phyloP scores from a whole-genome alignment of 2,329 filamentous ascomycete species.

The Talaromyces sp. region DNA sequence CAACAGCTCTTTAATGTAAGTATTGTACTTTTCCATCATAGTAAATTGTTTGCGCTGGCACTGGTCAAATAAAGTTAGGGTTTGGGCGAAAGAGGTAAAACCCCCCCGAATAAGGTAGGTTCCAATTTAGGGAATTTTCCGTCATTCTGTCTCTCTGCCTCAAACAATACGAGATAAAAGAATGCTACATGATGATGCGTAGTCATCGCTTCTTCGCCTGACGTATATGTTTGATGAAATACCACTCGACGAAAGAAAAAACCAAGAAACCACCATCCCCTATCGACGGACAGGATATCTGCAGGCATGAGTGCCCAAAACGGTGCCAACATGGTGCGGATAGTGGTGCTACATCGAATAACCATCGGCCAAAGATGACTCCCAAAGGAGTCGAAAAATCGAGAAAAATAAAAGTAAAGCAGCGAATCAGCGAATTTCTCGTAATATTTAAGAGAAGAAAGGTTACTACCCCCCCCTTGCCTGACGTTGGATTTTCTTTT shows the following conservation, averaged over 20 bases:
- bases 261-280: neutral
- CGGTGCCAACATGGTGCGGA: slow-evolving; percentile 22
- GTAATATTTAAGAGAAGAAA: neutral
- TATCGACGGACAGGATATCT: slow-evolving; percentile 23
- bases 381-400: neutral
- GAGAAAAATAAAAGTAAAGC: slow-evolving; percentile 23
- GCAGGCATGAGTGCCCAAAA: slow-evolving; percentile 45
- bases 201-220: neutral
- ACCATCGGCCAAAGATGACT: neutral
- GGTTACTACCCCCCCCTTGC: slow-evolving; percentile 22
- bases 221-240: neutral
- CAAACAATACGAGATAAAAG: neutral
- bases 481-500: slow-evolving; percentile 22
- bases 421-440: slow-evolving; percentile 30
- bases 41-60: neutral
- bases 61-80: slow-evolving; percentile 13
- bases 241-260: neutral
- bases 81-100: slow-evolving; percentile 6
- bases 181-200: neutral
- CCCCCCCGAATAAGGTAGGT: slow-evolving; percentile 13
- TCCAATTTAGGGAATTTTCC: slow-evolving; percentile 13
- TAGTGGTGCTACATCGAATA: slow-evolving; percentile 2
- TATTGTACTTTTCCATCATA: neutral
- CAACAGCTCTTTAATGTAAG: neutral
- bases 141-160: neutral